Percentiles rank a stretch among this genome's conserved stretches.
These are phyloP conservation scores for Trichoderma orchidacearum DNA, from an alignment of 495 filamentous ascomycete genomes.

Conservation along the genomic window DNA sequence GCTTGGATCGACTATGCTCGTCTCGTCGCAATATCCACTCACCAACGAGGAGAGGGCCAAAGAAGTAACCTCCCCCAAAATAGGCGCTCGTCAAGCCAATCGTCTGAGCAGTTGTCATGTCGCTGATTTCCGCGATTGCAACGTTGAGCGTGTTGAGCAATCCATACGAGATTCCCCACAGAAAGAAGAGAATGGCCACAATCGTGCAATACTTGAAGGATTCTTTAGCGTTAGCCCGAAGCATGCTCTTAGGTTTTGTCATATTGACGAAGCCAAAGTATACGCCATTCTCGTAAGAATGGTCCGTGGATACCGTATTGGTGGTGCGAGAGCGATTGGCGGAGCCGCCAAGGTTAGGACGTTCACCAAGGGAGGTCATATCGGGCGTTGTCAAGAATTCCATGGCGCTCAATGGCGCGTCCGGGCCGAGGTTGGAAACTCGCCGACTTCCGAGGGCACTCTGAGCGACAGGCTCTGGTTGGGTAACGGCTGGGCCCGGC, in stretches of 20 bases:
- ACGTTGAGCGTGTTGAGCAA: conserved; percentile 55
- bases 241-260: conserved; percentile 63
- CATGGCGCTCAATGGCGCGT: conserved; percentile 34
- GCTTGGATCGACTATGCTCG: conserved; percentile 23
- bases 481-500: neutral
- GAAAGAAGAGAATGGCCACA: conserved; percentile 63
- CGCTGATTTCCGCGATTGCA: conserved; percentile 28
- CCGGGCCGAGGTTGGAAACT: conserved; percentile 1
- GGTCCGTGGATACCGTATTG: neutral
- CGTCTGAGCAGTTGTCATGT: conserved; percentile 20
- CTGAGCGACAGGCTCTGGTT: neutral
- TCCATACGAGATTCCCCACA: conserved; percentile 76
- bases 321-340: neutral
- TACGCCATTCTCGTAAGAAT: conserved; percentile 17
- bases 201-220: conserved; percentile 34
- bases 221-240: conserved; percentile 32
- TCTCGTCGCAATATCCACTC: conserved; percentile 51
- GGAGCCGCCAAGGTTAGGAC: neutral
- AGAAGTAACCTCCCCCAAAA: conserved; percentile 44
- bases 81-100: conserved; percentile 26
- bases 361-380: conserved; percentile 7
- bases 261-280: conserved; percentile 81
- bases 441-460: neutral
- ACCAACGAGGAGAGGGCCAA: conserved; percentile 50
- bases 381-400: conserved; percentile 47